Evolutionary conservation across 2,329 filamentous ascomycete genomes (phyloP), one percentile per base, ranked within the genome.

Genomic region (Pyrenophora seminiperda): DNA sequence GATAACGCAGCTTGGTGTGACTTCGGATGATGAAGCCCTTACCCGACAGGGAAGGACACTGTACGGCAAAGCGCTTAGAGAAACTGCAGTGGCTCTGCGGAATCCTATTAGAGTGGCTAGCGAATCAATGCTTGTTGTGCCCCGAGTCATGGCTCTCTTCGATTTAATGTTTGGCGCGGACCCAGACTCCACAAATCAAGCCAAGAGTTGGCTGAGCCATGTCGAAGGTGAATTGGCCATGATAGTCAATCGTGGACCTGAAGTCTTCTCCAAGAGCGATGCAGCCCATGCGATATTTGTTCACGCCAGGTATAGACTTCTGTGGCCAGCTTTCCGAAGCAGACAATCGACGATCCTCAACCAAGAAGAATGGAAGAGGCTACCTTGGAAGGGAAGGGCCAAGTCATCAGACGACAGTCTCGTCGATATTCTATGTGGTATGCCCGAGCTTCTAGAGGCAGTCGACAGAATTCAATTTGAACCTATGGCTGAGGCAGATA

Each of bases 321-420:
- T 67, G 13, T 62, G 67, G 3, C 50, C 54, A 7, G 56, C 56
- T 2, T 43, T 64, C 65, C 80, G 83, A 31, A 39, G 53, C 11
- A 54, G 72, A 22, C 70, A 62, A 40, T 51, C 59, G 3, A 68
- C 65, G 4, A 55, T 69, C 14, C 40, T 75, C 14, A 66, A 70
- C 13, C 58, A 60, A 2, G 48, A 58, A 11, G 59, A 61, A 15
- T 75, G 72, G 73, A 71, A 70, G 33, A 73, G 61, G 1, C 39
- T 71, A 3, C 73, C 73, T 2, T 75, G 72, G 73, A 57, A 38
- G 19, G 60, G 54, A 13, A 55, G 60, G 30, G 55, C 55, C 15
- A 71, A 73, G 47, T 67, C 65, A 2, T 61, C 68, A 18, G 67
- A 69, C 24, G 73, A 75, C 44, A 49, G 48, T 3, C 57, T 75